Evolutionary conservation across 331 rosid genomes (phyloP), one percentile per base, ranked within the genome.

Genomic region (Prunus yedoensis): DNA sequence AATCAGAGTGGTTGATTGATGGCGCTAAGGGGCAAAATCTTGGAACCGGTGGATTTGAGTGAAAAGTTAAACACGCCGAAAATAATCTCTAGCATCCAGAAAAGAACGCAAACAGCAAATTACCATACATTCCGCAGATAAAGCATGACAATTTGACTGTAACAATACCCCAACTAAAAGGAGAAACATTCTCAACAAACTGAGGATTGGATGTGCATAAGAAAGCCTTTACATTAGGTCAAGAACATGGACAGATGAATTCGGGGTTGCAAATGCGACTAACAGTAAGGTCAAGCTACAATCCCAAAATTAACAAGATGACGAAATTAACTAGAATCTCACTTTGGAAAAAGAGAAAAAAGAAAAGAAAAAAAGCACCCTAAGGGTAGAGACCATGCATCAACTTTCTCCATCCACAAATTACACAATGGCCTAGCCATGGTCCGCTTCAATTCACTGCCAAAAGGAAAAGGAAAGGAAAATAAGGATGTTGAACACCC

Each of bases 371-470:
- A n/a, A n/a, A n/a, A n/a, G n/a, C n/a, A n/a, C 61, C 77, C 77
- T 38, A 57, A 17, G 7, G 59, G 25, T 5, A 10, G 23, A 64
- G 35, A 32, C 67, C 81, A 46, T 66, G 52, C 75, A 14, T 32
- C 41, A 12, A 73, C 45, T 53, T 66, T 71, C 64, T 23, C 66
- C 52, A 65, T 71, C 75, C 46, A 18, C 58, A 8, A 57, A 50
- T 65, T 57, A 74, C 83, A 80, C 56, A 72, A 5, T 54, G 59
- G n/a, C 28, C 25, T 23, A 60, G 8, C 62, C 68, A 41, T 14
- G 38, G 68, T 67, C 53, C 8, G 50, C 73, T 58, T 64, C 27
- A 10, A 25, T 58, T 82, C 80, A 82, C 83, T 78, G 74, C 43
- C 52, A 51, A 59, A n/a, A 10, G 35, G 35, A 25, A 57, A 54